phyloP scores from a whole-genome alignment of 371 early-diverging fungal species.

The Syncephalastrum sp. region DNA sequence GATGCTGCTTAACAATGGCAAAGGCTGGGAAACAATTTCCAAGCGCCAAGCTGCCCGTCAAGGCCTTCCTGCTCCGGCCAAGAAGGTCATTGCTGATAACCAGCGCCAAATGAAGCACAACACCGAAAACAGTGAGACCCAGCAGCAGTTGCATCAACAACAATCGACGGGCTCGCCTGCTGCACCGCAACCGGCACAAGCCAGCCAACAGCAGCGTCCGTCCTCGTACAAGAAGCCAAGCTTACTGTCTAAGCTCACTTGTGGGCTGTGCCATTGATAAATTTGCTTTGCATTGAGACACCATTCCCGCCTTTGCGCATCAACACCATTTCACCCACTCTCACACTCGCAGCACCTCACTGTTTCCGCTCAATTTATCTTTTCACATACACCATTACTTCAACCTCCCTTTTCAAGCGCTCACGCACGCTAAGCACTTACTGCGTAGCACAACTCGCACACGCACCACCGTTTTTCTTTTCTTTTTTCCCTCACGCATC shows the following conservation, averaged over 20 bases:
- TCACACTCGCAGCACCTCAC: no score
- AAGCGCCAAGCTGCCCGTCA: slow-evolving; percentile 19
- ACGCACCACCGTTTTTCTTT: no score
- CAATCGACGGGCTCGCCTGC: background rate
- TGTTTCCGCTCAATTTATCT: no score
- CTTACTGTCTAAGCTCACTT: slow-evolving; percentile 16
- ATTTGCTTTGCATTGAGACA: no score
- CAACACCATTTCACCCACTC: no score
- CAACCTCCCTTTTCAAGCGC: no score
- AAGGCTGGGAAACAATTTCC: slow-evolving; percentile 45
- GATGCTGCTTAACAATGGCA: slow-evolving; percentile 69
- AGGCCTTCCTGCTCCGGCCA: slow-evolving; percentile 17
- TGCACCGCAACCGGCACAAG: slow-evolving; percentile 1
- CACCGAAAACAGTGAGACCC: background rate
- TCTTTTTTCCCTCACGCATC: no score
- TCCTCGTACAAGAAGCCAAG: slow-evolving; percentile 17
- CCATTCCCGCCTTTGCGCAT: slow-evolving; percentile 3
- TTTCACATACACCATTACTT: no score
- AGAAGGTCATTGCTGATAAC: slow-evolving; percentile 16
- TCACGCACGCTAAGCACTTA: no score
- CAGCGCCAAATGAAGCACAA: slow-evolving; percentile 7
- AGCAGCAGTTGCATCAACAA: slow-evolving; percentile 7
- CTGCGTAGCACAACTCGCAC: no score
- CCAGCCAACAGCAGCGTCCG: slow-evolving; percentile 8
- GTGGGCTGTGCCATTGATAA: slow-evolving; percentile 16